Evolutionary conservation across 176 grass and related monocot genomes (phyloP), one percentile per base, ranked within the genome.

Genomic region (Aegilops tauschii): DNA sequence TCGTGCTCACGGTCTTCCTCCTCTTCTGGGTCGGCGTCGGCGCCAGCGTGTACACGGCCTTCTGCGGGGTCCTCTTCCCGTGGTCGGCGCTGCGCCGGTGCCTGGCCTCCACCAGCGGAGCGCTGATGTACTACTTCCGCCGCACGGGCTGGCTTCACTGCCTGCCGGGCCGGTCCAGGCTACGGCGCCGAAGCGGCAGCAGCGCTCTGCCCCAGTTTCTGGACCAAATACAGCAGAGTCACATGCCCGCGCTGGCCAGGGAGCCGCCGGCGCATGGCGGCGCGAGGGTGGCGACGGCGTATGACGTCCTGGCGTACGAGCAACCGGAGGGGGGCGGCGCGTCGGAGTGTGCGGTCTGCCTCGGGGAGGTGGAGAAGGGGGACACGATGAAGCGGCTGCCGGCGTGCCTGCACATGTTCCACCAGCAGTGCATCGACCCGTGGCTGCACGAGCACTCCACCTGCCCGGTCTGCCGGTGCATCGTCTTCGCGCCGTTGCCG

Each of bases 1-100:
- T 65, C 3, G 42, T 44, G 62, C 62, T 63, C 28, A 50, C 39
- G 25, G 0, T 34, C 79, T 42, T 81, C 17, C 79, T 81, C 42
- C 40, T 68, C 37, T 66, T 80, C 78, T 80, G 40, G 63, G 64
- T 52, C 63, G 67, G 62, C 79, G 1, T 81, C 64, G 66, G 79
- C 18, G 39, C 42, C 28, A 65, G 27, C 16, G 65, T 50, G 11
- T 67, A 81, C 79, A 14, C 42, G 27, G 40, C 9, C 63, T 3
- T 81, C 42, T 81, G 64, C 40, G 3, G 17, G 25, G 62, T 32
- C 27, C 28, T 81, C 40, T 28, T 52, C 79, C 63, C 64, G 27
- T 50, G 64, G 79, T 27, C 61, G 4, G 34, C 32, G 31, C 77
- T 39, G 3, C 4, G 16, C 11, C 56, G 56, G 5, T 21, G 34